A percentile compares a stretch with the other conserved stretches of the same genome.
Evolutionary conservation across 805 yeast species (phyloP).

Genomic region (Candida krabiensis): DNA sequence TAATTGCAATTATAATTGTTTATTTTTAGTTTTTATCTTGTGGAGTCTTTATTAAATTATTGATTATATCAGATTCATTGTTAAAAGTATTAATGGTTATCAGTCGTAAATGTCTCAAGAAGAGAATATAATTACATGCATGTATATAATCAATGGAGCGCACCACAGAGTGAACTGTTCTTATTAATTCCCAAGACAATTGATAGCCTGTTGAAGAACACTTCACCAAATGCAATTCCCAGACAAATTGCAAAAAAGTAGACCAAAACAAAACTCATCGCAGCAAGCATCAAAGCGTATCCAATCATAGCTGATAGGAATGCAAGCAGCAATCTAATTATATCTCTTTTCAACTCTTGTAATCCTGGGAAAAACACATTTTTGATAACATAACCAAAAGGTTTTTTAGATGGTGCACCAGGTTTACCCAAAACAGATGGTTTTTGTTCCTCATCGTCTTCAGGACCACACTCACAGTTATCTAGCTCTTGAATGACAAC

Average conservation of each 20-base stretch:
- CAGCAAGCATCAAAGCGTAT: constrained; percentile 74
- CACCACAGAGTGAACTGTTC: constrained; percentile 30
- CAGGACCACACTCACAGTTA: constrained; percentile 37
- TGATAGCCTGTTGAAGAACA: constrained; percentile 61
- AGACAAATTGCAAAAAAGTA: constrained; percentile 73
- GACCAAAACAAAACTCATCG: constrained; percentile 65
- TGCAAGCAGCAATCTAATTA: constrained; percentile 53
- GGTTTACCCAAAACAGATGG: constrained; percentile 10
- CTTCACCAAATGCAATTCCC: constrained; percentile 71
- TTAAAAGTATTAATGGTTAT: too few relatives aligned
- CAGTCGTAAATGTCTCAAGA: too few relatives aligned
- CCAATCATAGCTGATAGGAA: constrained; percentile 66
- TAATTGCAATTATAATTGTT: too few relatives aligned
- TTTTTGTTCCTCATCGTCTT: constrained; percentile 20
- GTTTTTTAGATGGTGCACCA: constrained; percentile 7
- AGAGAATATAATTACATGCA: not conserved
- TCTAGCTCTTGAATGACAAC: constrained; percentile 31
- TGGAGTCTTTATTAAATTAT: too few relatives aligned
- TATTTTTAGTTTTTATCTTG: too few relatives aligned
- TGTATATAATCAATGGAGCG: constrained; percentile 22
- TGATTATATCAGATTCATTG: too few relatives aligned
- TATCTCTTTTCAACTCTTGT: constrained; percentile 46
- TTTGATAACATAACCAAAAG: constrained; percentile 16
- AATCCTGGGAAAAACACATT: constrained; percentile 36
- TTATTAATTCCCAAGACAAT: constrained; percentile 39